Base-by-base conservation (phyloP, 495 filamentous ascomycete species). In the Neurospora sp. region DNA sequence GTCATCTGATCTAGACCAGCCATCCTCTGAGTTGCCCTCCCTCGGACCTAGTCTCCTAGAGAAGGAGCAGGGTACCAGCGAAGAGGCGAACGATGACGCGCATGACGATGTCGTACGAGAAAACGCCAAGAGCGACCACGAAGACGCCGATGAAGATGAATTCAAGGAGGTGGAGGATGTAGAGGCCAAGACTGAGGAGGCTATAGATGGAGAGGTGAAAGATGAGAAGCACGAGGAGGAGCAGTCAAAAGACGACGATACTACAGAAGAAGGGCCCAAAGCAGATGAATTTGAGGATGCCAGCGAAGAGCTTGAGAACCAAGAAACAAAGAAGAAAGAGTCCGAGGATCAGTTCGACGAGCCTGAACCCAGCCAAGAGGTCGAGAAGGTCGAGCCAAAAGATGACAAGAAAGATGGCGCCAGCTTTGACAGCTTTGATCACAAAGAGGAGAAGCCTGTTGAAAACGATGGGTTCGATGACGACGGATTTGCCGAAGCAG, bases 1-100 rank as follows among this genome's bases (percentile, higher is more conserved):
- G 78, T 85, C 80, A 69, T 10, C 45, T 74, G 74, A 73, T 42
- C 40, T 42, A 3, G 73, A 53, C 39, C 75, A 73, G 12, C 73
- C 77, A 12, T 74, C 74, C 0, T 22, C 78, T 53, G 75, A 73
- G 4, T 71, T 74, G 20, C 44, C 73, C 38, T 72, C 68, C 3
- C 69, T 73, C 9, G 71, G 71, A 0, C 69, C 70, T 40, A 44
- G 71, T 40, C 53, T 65, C 12, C 12, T 65, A 65, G 14, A 31
- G 35, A 65, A 65, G 53, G 31, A 65, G 27, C 27, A 59, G 10
- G 20, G 1, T 7, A 14, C 10, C 20, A 59, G 10, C 27, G 4
- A 59, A 20, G 20, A 65, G 27, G 12, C 53, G 14, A 35, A 27
- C 14, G 22, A 65, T 35, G 53, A 65, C 7, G 14, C 27, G 53